Percentiles rank a stretch among this genome's conserved stretches.
Evolutionary conservation across 192 early-diverging fungal genomes (phyloP).

Genomic region (Linnemannia exigua): DNA sequence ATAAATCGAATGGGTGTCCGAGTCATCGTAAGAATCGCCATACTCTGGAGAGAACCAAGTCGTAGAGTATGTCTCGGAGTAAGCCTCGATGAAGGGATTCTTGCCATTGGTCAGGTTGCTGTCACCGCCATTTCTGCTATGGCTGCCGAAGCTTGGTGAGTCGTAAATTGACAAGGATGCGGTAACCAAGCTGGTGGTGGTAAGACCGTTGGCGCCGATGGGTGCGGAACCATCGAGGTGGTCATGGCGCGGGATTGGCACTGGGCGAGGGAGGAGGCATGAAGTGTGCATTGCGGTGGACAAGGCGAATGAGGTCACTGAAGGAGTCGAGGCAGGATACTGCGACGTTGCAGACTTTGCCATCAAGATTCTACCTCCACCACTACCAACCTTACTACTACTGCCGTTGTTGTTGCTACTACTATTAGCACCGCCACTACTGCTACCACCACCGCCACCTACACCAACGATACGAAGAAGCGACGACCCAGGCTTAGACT

Average conservation of each 20-base stretch:
- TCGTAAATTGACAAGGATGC: neutral
- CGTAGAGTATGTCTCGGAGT: neutral
- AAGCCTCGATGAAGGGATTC: neutral
- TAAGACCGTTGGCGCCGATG: neutral
- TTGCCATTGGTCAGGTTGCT: no score
- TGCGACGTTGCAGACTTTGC: conserved; percentile 11
- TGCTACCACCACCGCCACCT: no score
- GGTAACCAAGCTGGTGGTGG: neutral
- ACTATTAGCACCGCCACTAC: neutral
- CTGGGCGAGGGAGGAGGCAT: neutral
- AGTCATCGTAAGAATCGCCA: neutral
- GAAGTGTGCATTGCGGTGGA: neutral
- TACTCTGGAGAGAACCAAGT: neutral
- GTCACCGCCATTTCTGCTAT: no score
- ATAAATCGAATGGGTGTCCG: conserved; percentile 10
- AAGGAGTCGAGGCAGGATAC: neutral
- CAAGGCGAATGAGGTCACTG: neutral
- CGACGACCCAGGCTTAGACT: neutral
- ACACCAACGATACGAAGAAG: neutral
- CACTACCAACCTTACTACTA: neutral
- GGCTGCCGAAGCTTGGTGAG: neutral
- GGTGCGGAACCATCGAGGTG: neutral
- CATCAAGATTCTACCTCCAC: neutral
- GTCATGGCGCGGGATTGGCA: neutral
- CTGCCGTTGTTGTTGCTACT: neutral